Base-by-base conservation (phyloP, 345 rosid genomes). In the Noccaea bulbosa region DNA sequence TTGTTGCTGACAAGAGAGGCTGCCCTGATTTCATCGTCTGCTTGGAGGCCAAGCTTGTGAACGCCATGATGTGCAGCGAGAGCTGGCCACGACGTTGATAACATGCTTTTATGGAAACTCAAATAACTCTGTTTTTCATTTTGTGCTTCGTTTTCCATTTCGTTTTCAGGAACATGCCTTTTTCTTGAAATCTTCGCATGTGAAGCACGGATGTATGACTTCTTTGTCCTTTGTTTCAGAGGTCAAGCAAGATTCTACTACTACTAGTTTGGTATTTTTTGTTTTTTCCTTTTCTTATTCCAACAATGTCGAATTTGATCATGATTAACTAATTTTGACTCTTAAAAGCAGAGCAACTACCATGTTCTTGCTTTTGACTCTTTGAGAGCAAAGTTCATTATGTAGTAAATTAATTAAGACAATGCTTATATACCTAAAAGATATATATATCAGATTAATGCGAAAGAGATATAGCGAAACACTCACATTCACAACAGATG, bases 1-100 rank as follows among this genome's bases (percentile, higher is more conserved):
- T 77, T 70, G 65, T 55, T 41, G 76, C 80, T 4, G 89, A 81
- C 53, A 50, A 6, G 27, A 50, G 60, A 51, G 14, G 14, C 39
- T 6, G 15, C 22, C 59, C 48, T 22, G 49, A 65, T 1, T 50
- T 39, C 27, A 6, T 65, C 39, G 20, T 38, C 48, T 37, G 38
- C 38, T 17, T 51, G 49, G n/a, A 51, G 6, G 38, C 70, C 27
- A n/a, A 51, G 3, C n/a, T 50, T 24, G 58, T 8, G 11, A 65
- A 65, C 33, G 70, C 70, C 70, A 50, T 65, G 59, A 66, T 66
- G 60, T 66, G 70, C 27, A 46, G 69, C 58, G 38, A 38, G 24
- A 35, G 45, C 20, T 65, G 58, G 69, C n/a, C 27, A 17, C 69
- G 20, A 12, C 8, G 14, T 62, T 62, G 45, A 63, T 17, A 17